Conservation (phyloP, 2,329 filamentous ascomycete species). For the Ascochyta lentis region DNA sequence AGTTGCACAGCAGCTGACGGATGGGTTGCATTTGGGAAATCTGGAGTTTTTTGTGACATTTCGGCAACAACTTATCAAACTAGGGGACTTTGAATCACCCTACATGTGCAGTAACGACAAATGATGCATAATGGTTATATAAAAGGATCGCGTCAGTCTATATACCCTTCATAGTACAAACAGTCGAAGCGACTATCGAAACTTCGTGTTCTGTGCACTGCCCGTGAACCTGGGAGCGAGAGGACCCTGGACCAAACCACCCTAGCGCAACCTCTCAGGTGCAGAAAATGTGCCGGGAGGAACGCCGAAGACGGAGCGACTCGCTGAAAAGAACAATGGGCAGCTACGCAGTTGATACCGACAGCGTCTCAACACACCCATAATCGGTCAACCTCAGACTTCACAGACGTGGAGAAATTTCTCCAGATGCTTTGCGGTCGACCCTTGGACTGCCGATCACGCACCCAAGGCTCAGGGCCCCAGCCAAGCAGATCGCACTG, state of each 20-base stretch:
- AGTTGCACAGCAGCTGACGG: conserved; percentile 19
- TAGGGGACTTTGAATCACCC: conserved; percentile 14
- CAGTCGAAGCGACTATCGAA: conserved; percentile 4
- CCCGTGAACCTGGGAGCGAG: not conserved
- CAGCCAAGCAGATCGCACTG: conserved; percentile 7
- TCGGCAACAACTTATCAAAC: conserved; percentile 12
- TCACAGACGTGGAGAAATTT: not conserved
- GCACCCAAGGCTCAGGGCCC: not conserved
- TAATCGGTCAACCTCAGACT: not conserved
- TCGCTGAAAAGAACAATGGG: conserved; percentile 6
- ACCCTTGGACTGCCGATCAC: not conserved
- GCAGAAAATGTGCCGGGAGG: not conserved
- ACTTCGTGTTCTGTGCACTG: not conserved
- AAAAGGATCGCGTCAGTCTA: conserved; percentile 20
- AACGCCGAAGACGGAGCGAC: conserved; percentile 4
- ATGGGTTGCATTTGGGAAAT: conserved; percentile 22
- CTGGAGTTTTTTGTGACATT: conserved; percentile 19
- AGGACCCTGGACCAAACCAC: not conserved
- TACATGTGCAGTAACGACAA: conserved; percentile 22
- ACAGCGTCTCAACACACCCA: not conserved
- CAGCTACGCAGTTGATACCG: not conserved
- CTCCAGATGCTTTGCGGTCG: not conserved
- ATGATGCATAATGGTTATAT: conserved; percentile 31
- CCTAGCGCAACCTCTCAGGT: not conserved
- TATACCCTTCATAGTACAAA: conserved; percentile 18